phyloP scores from a whole-genome alignment of 2,329 filamentous ascomycete species.

The Monilinia laxa region DNA sequence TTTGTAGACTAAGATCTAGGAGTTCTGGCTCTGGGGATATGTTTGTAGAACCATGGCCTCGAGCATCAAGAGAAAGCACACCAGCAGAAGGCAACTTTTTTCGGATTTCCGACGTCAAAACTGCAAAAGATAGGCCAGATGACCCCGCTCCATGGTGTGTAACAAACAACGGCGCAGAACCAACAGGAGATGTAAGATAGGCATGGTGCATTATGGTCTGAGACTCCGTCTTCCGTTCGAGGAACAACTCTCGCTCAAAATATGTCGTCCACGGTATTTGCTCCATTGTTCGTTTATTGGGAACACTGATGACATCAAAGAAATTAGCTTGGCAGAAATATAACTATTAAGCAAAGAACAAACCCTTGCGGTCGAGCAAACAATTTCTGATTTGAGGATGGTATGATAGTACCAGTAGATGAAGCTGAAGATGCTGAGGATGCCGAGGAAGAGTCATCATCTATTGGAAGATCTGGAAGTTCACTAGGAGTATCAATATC shows the following conservation, averaged over 20 bases:
- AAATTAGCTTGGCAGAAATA: slow-evolving; percentile 23
- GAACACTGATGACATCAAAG: slow-evolving; percentile 31
- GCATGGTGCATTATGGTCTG: slow-evolving; percentile 69
- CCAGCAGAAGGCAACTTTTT: slow-evolving; percentile 77
- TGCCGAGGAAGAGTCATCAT: slow-evolving; percentile 70
- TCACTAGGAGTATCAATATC: slow-evolving; percentile 41
- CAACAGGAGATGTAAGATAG: slow-evolving; percentile 78
- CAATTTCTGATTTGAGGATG: slow-evolving; percentile 69
- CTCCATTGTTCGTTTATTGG: slow-evolving; percentile 39
- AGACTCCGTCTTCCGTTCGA: slow-evolving; percentile 51
- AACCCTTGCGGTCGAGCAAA: slow-evolving; percentile 72
- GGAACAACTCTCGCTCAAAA: slow-evolving; percentile 82
- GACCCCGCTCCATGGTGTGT: slow-evolving; percentile 95
- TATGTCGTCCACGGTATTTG: slow-evolving; percentile 75
- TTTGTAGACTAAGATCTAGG: slow-evolving; percentile 69
- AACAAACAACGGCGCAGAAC: slow-evolving; percentile 79
- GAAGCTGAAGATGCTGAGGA: slow-evolving; percentile 74
- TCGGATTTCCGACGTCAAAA: slow-evolving; percentile 73
- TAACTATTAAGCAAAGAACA: slow-evolving; percentile 35
- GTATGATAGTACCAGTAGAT: slow-evolving; percentile 87
- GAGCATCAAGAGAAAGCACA: slow-evolving; percentile 79
- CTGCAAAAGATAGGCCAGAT: slow-evolving; percentile 87
- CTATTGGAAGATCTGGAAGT: slow-evolving; percentile 43
- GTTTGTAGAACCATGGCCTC: slow-evolving; percentile 78
- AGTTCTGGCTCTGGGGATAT: slow-evolving; percentile 43